phyloP scores from a whole-genome alignment of 2,329 filamentous ascomycete genomes.

The Paecilomyces sp. region DNA sequence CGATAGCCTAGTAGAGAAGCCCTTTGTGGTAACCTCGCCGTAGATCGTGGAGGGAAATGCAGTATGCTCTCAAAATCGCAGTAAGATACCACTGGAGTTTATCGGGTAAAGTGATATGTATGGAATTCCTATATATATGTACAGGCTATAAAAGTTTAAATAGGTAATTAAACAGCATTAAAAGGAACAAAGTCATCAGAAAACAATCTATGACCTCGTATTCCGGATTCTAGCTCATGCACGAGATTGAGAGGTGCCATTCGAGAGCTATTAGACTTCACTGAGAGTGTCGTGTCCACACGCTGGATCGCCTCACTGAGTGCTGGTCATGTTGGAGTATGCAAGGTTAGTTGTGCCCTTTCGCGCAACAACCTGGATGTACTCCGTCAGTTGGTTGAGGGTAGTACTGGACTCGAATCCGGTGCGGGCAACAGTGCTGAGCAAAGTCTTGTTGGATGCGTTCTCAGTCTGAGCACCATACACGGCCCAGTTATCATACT shows the following conservation, averaged over 20 bases:
- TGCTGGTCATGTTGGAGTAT: conserved; percentile 11
- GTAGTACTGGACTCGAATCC: conserved; percentile 21
- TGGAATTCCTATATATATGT: background rate
- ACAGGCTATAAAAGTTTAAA: background rate
- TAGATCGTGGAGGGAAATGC: background rate
- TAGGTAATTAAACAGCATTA: background rate
- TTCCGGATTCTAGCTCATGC: background rate
- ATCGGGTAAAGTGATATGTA: background rate
- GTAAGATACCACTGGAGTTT: background rate
- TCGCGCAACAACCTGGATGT: conserved; percentile 22
- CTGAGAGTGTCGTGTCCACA: background rate
- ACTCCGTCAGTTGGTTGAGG: conserved; percentile 11
- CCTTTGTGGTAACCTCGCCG: background rate
- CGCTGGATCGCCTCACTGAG: background rate
- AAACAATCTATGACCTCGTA: background rate
- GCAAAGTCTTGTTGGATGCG: conserved; percentile 11
- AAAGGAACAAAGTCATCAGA: background rate
- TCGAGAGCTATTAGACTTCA: background rate
- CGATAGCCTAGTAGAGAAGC: background rate
- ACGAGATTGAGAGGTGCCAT: background rate
- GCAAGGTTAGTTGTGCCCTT: conserved; percentile 17
- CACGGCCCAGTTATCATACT: conserved; percentile 29
- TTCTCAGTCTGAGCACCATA: conserved; percentile 13
- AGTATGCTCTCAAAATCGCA: background rate
- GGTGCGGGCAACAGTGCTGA: conserved; percentile 14